A percentile compares a stretch with the other conserved stretches of the same genome.
Evolutionary conservation across 176 grass and related monocot species (phyloP).

Genomic region (Poa pratensis): DNA sequence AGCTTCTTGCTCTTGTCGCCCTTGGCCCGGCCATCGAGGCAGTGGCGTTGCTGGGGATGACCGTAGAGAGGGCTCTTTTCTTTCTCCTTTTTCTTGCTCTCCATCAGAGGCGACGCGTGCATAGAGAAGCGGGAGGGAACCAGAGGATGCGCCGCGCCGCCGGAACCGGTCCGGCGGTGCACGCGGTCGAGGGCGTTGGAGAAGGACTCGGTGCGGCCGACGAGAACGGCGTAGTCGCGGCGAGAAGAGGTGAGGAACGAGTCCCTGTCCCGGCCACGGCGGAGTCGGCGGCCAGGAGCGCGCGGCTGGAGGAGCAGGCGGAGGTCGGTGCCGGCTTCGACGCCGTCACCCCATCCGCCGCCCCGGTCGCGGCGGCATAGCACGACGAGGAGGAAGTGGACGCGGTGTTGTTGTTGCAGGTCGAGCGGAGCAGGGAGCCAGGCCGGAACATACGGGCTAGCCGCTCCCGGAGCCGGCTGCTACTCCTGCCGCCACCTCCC

Average conservation of each 20-base stretch:
- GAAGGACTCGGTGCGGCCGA: conserved; percentile 66
- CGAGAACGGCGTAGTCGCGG: conserved; percentile 28
- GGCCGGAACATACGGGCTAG: conserved; percentile 83
- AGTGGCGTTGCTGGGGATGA: conserved; percentile 13
- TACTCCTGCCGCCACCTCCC: conserved; percentile 41
- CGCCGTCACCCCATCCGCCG: neutral
- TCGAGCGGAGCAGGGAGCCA: conserved; percentile 59
- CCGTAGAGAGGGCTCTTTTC: conserved; percentile 35
- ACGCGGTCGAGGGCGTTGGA: conserved; percentile 51
- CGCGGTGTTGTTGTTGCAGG: conserved; percentile 69
- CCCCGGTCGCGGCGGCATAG: neutral
- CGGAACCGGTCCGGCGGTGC: neutral
- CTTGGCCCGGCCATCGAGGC: conserved; percentile 28
- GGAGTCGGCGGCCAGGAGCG: conserved; percentile 50
- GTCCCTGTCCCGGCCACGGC: conserved; percentile 8
- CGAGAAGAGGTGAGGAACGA: conserved; percentile 50
- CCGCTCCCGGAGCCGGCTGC: conserved; percentile 64
- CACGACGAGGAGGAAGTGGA: conserved; percentile 37
- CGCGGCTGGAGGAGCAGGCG: conserved; percentile 63
- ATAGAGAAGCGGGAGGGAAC: conserved; percentile 27
- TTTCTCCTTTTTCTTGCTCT: conserved; percentile 9
- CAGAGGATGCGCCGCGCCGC: neutral
- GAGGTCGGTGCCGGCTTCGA: conserved; percentile 3
- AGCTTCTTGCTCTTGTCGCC: conserved; percentile 50
- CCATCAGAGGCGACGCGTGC: conserved; percentile 27